Percentiles rank a stretch among this genome's conserved stretches.
phyloP scores from a whole-genome alignment of 2,329 filamentous ascomycete species.

The Curvularia verruculosa region DNA sequence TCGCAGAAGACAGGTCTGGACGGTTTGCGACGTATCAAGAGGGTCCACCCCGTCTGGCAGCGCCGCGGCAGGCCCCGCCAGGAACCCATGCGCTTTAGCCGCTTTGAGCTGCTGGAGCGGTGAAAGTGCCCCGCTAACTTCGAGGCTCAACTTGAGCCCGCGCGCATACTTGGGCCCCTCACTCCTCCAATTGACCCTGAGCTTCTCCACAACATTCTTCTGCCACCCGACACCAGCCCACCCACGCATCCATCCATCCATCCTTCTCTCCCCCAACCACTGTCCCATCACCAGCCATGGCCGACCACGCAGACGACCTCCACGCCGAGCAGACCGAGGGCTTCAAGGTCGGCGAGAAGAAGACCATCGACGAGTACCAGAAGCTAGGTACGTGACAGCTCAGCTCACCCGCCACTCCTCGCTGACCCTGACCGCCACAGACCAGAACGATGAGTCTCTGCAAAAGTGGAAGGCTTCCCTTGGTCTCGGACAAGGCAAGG shows the following conservation, averaged over 20 bases:
- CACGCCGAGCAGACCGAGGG: constrained; percentile 87
- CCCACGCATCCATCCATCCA: constrained; percentile 4
- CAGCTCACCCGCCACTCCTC: background rate
- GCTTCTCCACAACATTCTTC: constrained; percentile 19
- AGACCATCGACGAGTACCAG: constrained; percentile 93
- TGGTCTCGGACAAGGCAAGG: constrained; percentile 71
- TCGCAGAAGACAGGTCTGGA: constrained; percentile 18
- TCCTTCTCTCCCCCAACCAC: constrained; percentile 5
- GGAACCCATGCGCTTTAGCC: constrained; percentile 26
- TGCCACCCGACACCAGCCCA: constrained; percentile 7
- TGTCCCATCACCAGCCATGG: constrained; percentile 35
- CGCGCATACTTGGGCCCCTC: constrained; percentile 19
- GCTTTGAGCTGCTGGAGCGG: constrained; percentile 20
- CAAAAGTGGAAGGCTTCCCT: constrained; percentile 98
- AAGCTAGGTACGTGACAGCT: constrained; percentile 75
- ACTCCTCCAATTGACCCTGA: constrained; percentile 17
- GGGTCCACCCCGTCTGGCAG: constrained; percentile 15
- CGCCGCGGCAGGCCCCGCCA: constrained; percentile 23
- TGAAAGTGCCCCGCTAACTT: constrained; percentile 35
- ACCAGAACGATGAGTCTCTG: constrained; percentile 85
- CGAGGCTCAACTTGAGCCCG: constrained; percentile 27
- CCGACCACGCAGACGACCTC: constrained; percentile 73
- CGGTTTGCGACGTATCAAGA: constrained; percentile 11
- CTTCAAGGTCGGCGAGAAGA: constrained; percentile 99
- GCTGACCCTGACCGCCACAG: constrained; percentile 47